Evolutionary conservation across 768 basidiomycete genomes (phyloP).

Genomic region (Leucogyrophana mollusca): DNA sequence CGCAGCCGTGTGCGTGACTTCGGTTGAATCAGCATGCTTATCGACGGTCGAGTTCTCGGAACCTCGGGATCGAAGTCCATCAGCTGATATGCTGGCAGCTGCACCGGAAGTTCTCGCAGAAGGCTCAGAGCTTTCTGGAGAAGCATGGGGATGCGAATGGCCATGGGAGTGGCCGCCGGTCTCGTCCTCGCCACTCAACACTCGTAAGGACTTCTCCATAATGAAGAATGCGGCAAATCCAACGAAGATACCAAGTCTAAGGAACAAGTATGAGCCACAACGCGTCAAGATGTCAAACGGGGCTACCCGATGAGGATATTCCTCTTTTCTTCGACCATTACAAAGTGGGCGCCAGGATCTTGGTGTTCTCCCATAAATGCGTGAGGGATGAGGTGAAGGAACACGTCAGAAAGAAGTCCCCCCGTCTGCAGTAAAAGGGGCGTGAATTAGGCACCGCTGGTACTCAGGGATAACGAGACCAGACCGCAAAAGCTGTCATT

Average conservation of each 20-base stretch:
- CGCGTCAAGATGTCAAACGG: conserved; percentile 3
- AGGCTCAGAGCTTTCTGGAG: conserved; percentile 37
- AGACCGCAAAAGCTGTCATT: conserved; percentile 91
- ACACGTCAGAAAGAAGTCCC: conserved; percentile 89
- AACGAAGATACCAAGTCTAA: conserved; percentile 74
- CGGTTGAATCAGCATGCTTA: conserved; percentile 23
- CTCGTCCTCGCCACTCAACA: conserved; percentile 63
- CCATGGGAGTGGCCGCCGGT: conserved; percentile 46
- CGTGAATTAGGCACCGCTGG: conserved; percentile 17
- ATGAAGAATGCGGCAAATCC: conserved; percentile 92
- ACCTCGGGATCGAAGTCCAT: conserved; percentile 52
- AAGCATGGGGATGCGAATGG: conserved; percentile 63
- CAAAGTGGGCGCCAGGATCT: conserved; percentile 66
- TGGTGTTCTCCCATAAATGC: conserved; percentile 89
- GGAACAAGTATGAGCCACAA: conserved; percentile 9
- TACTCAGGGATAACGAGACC: conserved; percentile 25
- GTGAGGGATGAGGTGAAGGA: conserved; percentile 89
- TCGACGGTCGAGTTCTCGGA: conserved; percentile 18
- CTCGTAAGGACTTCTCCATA: conserved; percentile 89
- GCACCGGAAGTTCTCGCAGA: conserved; percentile 47
- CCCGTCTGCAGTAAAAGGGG: conserved; percentile 56
- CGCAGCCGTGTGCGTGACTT: conserved; percentile 25
- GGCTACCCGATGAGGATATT: conserved; percentile 87
- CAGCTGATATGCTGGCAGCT: conserved; percentile 35
- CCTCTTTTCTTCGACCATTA: conserved; percentile 87